Percentiles rank a stretch among this genome's conserved stretches.
Conservation (phyloP, 2,329 filamentous ascomycete species). For the Claviceps sp. region DNA sequence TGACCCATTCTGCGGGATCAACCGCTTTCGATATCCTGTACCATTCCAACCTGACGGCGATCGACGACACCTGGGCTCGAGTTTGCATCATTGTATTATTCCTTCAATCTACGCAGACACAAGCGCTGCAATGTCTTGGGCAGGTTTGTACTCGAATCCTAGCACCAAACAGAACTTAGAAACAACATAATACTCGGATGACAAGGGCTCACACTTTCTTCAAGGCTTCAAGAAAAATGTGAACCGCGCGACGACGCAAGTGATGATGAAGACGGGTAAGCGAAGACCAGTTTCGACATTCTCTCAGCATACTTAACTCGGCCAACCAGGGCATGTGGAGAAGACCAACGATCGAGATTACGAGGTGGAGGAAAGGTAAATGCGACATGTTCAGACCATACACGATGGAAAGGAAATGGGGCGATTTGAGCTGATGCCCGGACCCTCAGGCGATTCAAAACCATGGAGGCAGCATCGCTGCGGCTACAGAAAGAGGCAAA, state of each 20-base stretch:
- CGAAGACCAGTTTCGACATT: not conserved
- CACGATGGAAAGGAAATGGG: too few species aligned
- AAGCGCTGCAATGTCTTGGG: slow-evolving; percentile 50
- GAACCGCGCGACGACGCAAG: slow-evolving; percentile 96
- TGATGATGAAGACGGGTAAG: slow-evolving; percentile 97
- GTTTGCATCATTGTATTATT: not conserved
- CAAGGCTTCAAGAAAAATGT: slow-evolving; percentile 69
- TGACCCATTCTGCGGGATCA: not conserved
- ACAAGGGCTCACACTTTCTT: slow-evolving; percentile 18
- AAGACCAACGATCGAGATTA: slow-evolving; percentile 98
- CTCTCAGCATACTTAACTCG: not conserved
- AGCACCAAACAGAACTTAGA: not conserved
- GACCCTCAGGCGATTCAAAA: slow-evolving; percentile 69
- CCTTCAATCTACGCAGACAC: slow-evolving; percentile 2
- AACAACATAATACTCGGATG: slow-evolving; percentile 3
- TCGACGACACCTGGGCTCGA: not conserved
- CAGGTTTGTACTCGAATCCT: slow-evolving; percentile 33
- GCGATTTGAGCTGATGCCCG: slow-evolving; percentile 8
- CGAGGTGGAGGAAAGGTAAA: slow-evolving; percentile 83
- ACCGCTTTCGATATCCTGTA: not conserved
- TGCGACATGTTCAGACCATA: not conserved
- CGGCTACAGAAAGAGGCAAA: slow-evolving; percentile 96
- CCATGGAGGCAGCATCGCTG: slow-evolving; percentile 89
- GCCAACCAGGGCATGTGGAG: slow-evolving; percentile 68
- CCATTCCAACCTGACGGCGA: not conserved